These are phyloP conservation scores for Solanum chmielewskii DNA, from an alignment of 257 asterid genomes.

Conservation along the genomic window DNA sequence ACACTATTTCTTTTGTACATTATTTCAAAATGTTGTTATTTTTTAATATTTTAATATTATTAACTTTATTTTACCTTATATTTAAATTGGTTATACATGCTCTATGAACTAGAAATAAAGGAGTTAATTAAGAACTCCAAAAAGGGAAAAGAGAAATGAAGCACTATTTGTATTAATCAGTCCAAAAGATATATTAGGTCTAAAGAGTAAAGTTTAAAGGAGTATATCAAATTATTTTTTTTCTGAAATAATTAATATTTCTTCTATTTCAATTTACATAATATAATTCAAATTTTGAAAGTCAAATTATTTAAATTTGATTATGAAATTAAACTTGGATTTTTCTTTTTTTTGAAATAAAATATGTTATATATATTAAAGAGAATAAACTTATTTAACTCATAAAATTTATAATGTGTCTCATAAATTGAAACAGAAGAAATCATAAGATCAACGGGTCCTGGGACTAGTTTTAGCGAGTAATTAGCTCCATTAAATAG, in stretches of 20 bases:
- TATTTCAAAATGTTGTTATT: background rate
- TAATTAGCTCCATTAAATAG: background rate
- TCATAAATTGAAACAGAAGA: too few relatives aligned
- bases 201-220: background rate
- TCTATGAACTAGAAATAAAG: background rate
- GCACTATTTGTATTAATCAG: background rate
- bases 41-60: too few relatives aligned
- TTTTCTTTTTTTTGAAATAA: too few relatives aligned
- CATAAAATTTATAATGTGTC: background rate
- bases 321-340: too few relatives aligned
- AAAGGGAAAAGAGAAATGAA: too few relatives aligned
- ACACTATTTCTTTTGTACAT: background rate
- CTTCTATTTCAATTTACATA: too few relatives aligned
- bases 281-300: too few relatives aligned
- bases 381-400: background rate
- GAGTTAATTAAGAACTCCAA: background rate
- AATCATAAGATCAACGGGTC: background rate
- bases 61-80: background rate
- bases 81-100: background rate
- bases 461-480: background rate
- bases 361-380: too few relatives aligned
- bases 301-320: too few relatives aligned
- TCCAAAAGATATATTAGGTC: background rate
- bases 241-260: too few relatives aligned
- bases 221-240: too few relatives aligned